These are phyloP conservation scores for Neurospora discreta DNA, from an alignment of 495 filamentous ascomycete genomes.

Conservation along the genomic window DNA sequence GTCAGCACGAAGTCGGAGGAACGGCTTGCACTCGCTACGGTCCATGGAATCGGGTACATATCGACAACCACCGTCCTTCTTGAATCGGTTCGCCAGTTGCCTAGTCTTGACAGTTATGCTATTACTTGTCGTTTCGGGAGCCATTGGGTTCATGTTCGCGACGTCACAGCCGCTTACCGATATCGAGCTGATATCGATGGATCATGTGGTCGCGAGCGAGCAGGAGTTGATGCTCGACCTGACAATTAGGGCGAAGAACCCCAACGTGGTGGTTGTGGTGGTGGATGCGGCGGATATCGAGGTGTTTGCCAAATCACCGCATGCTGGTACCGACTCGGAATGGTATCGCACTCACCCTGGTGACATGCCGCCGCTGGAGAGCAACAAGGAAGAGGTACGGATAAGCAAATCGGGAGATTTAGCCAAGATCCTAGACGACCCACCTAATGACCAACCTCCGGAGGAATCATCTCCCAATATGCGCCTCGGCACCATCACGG, in stretches of 20 bases:
- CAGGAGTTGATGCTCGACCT: slow-evolving; percentile 95
- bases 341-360: slow-evolving; percentile 51
- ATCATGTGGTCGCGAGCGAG: slow-evolving; percentile 83
- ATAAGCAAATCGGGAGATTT: slow-evolving; percentile 6
- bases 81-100: slow-evolving; percentile 70
- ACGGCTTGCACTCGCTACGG: slow-evolving; percentile 43
- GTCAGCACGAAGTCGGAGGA: slow-evolving; percentile 47
- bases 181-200: slow-evolving; percentile 63
- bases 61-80: slow-evolving; percentile 44
- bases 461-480: slow-evolving; percentile 63
- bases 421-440: slow-evolving; percentile 25
- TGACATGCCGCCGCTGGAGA: slow-evolving; percentile 19
- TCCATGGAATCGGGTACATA: slow-evolving; percentile 68
- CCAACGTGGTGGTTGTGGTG: slow-evolving; percentile 77
- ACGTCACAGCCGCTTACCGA: slow-evolving; percentile 79
- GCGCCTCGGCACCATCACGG: slow-evolving; percentile 76
- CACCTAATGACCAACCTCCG: slow-evolving; percentile 50
- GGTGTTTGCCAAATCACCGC: slow-evolving; percentile 84
- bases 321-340: slow-evolving; percentile 63
- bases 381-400: not conserved
- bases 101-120: slow-evolving; percentile 64
- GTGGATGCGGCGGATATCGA: slow-evolving; percentile 78
- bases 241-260: slow-evolving; percentile 78
- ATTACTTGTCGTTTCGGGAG: slow-evolving; percentile 63
- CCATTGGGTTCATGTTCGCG: slow-evolving; percentile 76